Evolutionary conservation across 257 asterid species (phyloP), one percentile per base, ranked within the genome.

Genomic region (Linaria vulgaris): DNA sequence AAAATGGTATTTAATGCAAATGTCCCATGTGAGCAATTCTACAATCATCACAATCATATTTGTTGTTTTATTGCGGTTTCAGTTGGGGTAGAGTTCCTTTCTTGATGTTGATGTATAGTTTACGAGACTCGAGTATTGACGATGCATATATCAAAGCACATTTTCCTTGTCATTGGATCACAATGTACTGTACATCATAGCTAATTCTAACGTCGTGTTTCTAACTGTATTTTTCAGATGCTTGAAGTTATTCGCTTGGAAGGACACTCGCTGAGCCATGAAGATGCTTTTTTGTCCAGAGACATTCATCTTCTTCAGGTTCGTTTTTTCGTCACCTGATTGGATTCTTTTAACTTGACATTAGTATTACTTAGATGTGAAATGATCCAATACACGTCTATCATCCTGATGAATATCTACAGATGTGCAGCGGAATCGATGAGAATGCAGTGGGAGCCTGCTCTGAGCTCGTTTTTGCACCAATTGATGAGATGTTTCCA

Each of bases 231-330:
- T 21, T 5, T 47, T 24, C 74, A 94, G 99, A 85, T 83, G 90
- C 99, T 94, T n/a, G 99, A 94, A 85, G 91, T 94, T 37, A 75
- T 94, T 68, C 84, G 97, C n/a, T 82, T 92, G 41, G 99, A 94
- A 78, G 95, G 95, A 10, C 96, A 94, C 50, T 59, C 88, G 1
- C 70, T 85, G 47, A 78, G 91, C 23, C 94, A 85, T 21, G 97
- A 87, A 72, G 99, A 94, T 67, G 82, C 91, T 27, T 90, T 83
- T 67, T 74, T 83, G 82, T 81, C 97, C 11, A 70, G 97, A 66
- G 99, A 94, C 80, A 73, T 87, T 68, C 96, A 87, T 78, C 95
- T 94, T 49, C 80, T 94, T 9, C 99, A 92, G 94, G 97, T 87
- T 48, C 70, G 50, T 27, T 60, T 44, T 74, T 49, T 41, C 6